Evolutionary conservation across 1,284 basidiomycete genomes (phyloP).

Genomic region (Ganoderma resinaceum): DNA sequence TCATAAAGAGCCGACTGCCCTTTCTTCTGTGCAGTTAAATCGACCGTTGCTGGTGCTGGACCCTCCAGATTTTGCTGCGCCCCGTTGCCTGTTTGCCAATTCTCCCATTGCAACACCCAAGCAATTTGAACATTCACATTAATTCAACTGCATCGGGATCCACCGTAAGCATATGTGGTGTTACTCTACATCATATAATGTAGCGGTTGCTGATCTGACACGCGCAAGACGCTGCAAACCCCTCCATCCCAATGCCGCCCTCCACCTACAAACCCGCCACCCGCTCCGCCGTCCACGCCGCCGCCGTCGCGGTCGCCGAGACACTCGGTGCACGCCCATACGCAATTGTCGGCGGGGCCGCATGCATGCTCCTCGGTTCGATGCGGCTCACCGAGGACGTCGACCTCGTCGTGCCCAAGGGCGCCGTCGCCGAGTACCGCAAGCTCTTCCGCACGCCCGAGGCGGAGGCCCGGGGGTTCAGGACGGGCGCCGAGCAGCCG

Average conservation of each 20-base stretch:
- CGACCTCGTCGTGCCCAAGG: slow-evolving; percentile 10
- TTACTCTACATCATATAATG: neutral
- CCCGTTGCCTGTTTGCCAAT: too few relatives aligned
- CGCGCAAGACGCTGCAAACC: neutral
- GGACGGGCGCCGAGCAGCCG: neutral
- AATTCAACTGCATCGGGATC: too few relatives aligned
- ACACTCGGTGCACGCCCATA: neutral
- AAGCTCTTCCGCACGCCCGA: neutral
- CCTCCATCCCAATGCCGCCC: neutral
- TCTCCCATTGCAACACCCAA: too few relatives aligned
- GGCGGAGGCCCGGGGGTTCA: neutral
- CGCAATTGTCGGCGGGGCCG: slow-evolving; percentile 9
- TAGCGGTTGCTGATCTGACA: neutral
- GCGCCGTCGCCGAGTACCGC: neutral
- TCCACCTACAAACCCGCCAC: neutral
- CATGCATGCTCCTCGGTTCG: slow-evolving; percentile 3
- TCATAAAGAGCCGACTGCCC: too few relatives aligned
- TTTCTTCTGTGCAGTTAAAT: too few relatives aligned
- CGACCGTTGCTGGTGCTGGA: too few relatives aligned
- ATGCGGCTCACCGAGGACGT: slow-evolving; percentile 14
- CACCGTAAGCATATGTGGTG: too few relatives aligned
- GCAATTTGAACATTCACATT: too few relatives aligned
- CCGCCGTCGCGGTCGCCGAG: neutral
- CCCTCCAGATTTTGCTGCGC: too few relatives aligned
- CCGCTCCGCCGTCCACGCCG: neutral